Evolutionary conservation across 164 flowering plant species (phyloP).

Genomic region (Liquidambar formosana): DNA sequence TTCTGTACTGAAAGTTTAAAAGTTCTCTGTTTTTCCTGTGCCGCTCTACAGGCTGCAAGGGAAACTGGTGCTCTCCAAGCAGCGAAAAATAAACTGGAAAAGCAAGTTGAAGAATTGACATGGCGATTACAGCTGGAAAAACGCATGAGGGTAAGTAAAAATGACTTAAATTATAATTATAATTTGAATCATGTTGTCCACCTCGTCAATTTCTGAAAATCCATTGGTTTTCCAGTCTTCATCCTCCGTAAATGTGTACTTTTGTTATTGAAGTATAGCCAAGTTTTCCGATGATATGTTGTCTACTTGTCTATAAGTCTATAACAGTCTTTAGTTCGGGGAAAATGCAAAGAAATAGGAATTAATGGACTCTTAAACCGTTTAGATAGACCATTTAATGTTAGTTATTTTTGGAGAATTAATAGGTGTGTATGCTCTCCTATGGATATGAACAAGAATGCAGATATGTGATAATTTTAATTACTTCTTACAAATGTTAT

Average conservation of each 20-base stretch:
- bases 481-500: too few species aligned
- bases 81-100: slow-evolving; percentile 94
- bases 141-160: slow-evolving; percentile 78
- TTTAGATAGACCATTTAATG: background rate
- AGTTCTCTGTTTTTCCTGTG: background rate
- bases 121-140: slow-evolving; percentile 93
- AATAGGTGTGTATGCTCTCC: background rate
- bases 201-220: too few species aligned
- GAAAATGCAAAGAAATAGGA: background rate
- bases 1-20: background rate
- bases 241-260: too few species aligned
- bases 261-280: too few species aligned
- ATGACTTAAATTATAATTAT: background rate
- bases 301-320: too few species aligned
- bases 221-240: too few species aligned
- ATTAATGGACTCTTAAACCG: background rate
- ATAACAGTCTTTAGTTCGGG: too few species aligned
- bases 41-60: slow-evolving; percentile 70
- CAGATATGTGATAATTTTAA: too few species aligned
- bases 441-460: background rate
- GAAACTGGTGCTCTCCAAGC: slow-evolving; percentile 99
- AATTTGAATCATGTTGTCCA: background rate
- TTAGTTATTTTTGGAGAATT: background rate
- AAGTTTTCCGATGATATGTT: too few species aligned
- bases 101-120: slow-evolving; percentile 97